These are phyloP conservation scores for Phytophthora brassicae DNA, from an alignment of 352 stramenopile species.

Conservation along the genomic window DNA sequence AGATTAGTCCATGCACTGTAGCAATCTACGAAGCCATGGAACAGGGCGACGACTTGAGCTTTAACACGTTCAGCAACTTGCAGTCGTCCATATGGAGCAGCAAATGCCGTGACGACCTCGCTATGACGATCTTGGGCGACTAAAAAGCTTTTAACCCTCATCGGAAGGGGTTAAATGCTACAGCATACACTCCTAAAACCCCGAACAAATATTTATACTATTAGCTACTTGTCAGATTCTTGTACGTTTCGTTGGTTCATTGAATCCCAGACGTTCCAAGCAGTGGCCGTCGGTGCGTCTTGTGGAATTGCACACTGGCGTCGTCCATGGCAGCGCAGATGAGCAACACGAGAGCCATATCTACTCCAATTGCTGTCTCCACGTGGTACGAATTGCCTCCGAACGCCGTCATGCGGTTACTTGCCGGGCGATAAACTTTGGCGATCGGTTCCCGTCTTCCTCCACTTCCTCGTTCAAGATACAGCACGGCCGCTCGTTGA, in stretches of 20 bases:
- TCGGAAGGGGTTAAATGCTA: conserved; percentile 15
- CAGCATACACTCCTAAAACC: not conserved
- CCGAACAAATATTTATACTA: conserved; percentile 23
- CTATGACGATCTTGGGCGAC: conserved; percentile 40
- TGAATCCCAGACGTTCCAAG: not conserved
- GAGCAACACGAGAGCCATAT: conserved; percentile 34
- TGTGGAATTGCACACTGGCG: conserved; percentile 32
- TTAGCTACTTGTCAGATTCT: not conserved
- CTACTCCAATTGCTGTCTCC: conserved; percentile 38
- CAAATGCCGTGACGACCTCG: conserved; percentile 26
- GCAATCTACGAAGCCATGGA: conserved; percentile 36
- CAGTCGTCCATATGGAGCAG: conserved; percentile 24
- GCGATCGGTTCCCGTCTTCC: conserved; percentile 33
- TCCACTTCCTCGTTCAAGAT: conserved; percentile 30
- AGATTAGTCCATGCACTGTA: conserved; percentile 28
- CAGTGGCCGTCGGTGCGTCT: conserved; percentile 17
- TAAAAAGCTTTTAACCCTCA: conserved; percentile 18
- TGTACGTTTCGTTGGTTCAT: not conserved
- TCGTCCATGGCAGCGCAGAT: conserved; percentile 47
- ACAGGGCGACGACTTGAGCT: conserved; percentile 17
- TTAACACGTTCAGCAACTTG: conserved; percentile 24
- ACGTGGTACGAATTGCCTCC: conserved; percentile 33
- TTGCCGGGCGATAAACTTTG: conserved; percentile 38
- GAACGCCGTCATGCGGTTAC: conserved; percentile 23
- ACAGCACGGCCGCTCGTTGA: conserved; percentile 36